These are phyloP conservation scores for Paratinospora sagittata DNA, from an alignment of 164 flowering plant species.

Conservation along the genomic window DNA sequence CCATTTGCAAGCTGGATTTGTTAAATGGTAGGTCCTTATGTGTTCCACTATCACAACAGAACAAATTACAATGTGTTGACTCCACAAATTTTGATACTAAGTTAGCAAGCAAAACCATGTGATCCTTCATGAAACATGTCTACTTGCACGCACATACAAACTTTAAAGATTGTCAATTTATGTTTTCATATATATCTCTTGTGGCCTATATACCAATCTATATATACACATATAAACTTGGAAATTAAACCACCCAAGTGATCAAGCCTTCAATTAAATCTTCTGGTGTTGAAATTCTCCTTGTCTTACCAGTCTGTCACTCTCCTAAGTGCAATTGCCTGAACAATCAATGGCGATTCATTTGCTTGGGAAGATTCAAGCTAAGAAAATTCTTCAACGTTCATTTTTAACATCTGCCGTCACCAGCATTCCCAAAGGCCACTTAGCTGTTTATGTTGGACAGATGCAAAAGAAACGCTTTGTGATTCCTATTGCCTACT, in stretches of 20 bases:
- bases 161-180: too few species aligned
- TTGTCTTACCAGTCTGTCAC: background rate
- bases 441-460: slow-evolving; percentile 33
- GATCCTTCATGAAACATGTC: slow-evolving; percentile 7
- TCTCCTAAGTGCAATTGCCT: too few species aligned
- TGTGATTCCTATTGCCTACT: slow-evolving; percentile 35
- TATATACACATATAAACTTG: background rate
- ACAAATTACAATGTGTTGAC: background rate
- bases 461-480: slow-evolving; percentile 28
- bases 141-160: too few species aligned
- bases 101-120: background rate
- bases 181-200: too few species aligned
- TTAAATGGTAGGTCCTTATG: background rate
- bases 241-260: background rate
- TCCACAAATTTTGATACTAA: background rate
- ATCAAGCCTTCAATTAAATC: too few species aligned
- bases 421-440: slow-evolving; percentile 25
- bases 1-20: background rate
- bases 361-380: slow-evolving; percentile 13
- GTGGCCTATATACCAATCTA: too few species aligned
- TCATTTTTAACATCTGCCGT: background rate
- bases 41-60: background rate
- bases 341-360: slow-evolving; percentile 17
- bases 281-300: background rate
- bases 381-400: slow-evolving; percentile 14